Conservation (phyloP, 176 grass and related monocot genomes). For the Musa acuminata region DNA sequence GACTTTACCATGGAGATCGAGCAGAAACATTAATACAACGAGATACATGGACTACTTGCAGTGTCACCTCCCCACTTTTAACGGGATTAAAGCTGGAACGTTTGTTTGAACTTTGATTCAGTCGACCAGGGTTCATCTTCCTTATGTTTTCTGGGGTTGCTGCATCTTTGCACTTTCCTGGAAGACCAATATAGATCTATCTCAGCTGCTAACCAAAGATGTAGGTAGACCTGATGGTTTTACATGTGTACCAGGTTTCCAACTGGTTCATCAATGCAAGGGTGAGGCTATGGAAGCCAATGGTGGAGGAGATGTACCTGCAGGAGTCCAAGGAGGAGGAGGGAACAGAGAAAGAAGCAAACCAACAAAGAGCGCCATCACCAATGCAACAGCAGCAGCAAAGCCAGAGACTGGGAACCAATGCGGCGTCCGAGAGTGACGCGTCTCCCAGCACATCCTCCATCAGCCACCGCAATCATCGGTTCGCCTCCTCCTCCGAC, state of each 20-base stretch:
- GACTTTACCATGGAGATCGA: too few species aligned
- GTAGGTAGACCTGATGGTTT: too few species aligned
- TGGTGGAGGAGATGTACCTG: constrained; percentile 98
- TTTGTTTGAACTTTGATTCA: too few species aligned
- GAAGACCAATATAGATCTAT: neutral
- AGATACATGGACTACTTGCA: too few species aligned
- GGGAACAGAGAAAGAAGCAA: constrained; percentile 2
- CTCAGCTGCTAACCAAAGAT: too few species aligned
- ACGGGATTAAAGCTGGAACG: too few species aligned
- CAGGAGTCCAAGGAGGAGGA: constrained; percentile 22
- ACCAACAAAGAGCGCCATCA: constrained; percentile 16
- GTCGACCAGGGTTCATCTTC: too few species aligned
- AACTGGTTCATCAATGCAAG: constrained; percentile 99
- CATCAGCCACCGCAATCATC: neutral
- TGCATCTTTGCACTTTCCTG: neutral
- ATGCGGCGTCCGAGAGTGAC: constrained; percentile 12
- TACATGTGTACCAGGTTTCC: constrained; percentile 43
- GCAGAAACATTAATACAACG: too few species aligned
- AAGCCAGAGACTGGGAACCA: constrained; percentile 26
- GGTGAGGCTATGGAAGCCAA: constrained; percentile 96
- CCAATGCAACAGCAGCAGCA: constrained; percentile 23
- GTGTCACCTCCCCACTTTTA: too few species aligned
- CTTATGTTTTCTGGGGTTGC: too few species aligned
- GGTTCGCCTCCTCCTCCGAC: neutral
- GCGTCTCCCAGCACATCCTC: constrained; percentile 1